Percentiles rank a stretch among this genome's conserved stretches.
Evolutionary conservation across 2,329 filamentous ascomycete genomes (phyloP).

Genomic region (Aspergillus udagawae): DNA sequence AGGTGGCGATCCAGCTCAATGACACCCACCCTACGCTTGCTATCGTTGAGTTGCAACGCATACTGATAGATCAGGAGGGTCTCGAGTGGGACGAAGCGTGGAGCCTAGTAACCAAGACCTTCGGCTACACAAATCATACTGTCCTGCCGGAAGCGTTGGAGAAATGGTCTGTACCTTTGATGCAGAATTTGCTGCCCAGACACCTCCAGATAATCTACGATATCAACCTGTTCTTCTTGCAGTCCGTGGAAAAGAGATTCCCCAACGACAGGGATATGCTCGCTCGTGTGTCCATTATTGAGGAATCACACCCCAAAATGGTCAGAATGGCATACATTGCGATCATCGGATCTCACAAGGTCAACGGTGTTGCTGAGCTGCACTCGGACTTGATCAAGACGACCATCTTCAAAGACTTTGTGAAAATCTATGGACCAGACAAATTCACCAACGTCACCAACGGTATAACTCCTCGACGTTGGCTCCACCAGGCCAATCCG

Average conservation of each 20-base stretch:
- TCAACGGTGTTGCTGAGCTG: constrained; percentile 95
- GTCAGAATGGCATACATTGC: constrained; percentile 95
- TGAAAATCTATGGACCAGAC: constrained; percentile 88
- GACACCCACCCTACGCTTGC: constrained; percentile 96
- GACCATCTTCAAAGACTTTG: constrained; percentile 99
- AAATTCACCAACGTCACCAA: constrained; percentile 99
- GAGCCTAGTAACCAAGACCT: constrained; percentile 72
- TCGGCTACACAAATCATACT: constrained; percentile 98
- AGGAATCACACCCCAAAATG: constrained; percentile 96
- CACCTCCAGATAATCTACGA: constrained; percentile 98
- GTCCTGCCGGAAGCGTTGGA: constrained; percentile 94
- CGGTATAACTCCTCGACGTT: constrained; percentile 90
- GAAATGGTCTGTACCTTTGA: constrained; percentile 93
- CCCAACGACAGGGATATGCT: constrained; percentile 86
- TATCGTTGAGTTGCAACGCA: constrained; percentile 91
- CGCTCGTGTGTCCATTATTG: constrained; percentile 87
- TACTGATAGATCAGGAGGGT: constrained; percentile 82
- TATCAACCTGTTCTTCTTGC: constrained; percentile 92
- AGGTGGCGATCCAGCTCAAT: constrained; percentile 96
- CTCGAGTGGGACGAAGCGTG: constrained; percentile 92
- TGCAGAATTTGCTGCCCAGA: constrained; percentile 88
- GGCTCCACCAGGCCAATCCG: constrained; percentile 97
- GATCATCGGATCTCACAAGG: constrained; percentile 96
- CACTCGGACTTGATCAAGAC: constrained; percentile 98
- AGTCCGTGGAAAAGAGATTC: constrained; percentile 83